These are phyloP conservation scores for Cyathus striatus DNA, from an alignment of 768 basidiomycete species.

Conservation along the genomic window DNA sequence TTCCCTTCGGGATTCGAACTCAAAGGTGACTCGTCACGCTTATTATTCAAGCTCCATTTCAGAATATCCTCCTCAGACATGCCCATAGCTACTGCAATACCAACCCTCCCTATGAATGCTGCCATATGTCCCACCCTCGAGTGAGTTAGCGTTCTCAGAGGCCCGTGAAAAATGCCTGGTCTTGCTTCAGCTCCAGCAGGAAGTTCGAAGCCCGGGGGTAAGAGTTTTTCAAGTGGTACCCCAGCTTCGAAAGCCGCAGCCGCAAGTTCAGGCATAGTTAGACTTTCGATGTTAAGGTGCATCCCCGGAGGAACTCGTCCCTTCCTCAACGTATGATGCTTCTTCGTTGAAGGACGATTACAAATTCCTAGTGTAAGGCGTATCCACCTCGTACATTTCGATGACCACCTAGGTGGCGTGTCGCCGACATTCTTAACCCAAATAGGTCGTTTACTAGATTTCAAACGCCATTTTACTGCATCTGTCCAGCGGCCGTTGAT, in stretches of 20 bases:
- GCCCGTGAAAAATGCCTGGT: background rate
- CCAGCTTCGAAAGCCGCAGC: conserved; percentile 67
- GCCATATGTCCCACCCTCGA: conserved; percentile 57
- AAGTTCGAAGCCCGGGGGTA: conserved; percentile 32
- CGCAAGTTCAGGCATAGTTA: conserved; percentile 50
- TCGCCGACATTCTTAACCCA: conserved; percentile 41
- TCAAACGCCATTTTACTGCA: conserved; percentile 62
- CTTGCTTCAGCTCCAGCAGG: conserved; percentile 6
- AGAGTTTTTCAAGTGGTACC: conserved; percentile 46
- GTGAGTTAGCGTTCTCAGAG: conserved; percentile 37
- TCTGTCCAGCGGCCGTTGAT: conserved; percentile 52
- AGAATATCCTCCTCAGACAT: too few species aligned
- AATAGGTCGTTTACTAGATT: conserved; percentile 37
- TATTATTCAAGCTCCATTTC: too few species aligned
- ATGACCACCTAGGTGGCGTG: background rate
- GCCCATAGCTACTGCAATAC: conserved; percentile 31
- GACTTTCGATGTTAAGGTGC: conserved; percentile 59
- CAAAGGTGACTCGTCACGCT: too few species aligned
- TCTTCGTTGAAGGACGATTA: background rate
- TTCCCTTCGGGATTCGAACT: background rate
- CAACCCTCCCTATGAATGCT: conserved; percentile 46
- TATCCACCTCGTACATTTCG: background rate
- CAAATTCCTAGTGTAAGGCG: background rate
- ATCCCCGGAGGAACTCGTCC: conserved; percentile 34
- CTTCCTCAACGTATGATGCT: background rate